Evolutionary conservation across 805 yeast genomes (phyloP).

Genomic region (Sporopachydermia lactativora): DNA sequence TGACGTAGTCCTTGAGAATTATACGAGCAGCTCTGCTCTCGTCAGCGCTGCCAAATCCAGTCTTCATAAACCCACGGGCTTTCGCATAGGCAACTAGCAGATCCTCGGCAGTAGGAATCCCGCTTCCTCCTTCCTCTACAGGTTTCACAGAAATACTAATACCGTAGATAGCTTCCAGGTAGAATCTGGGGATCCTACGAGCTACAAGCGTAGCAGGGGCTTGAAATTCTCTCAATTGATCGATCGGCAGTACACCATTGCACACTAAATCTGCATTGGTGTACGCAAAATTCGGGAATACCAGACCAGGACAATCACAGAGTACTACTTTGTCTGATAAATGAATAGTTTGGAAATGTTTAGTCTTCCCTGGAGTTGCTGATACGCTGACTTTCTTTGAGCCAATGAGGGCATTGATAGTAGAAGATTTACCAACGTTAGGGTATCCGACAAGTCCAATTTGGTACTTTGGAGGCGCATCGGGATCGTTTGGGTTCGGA

Average conservation of each 20-base stretch:
- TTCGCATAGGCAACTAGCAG: slow-evolving; percentile 83
- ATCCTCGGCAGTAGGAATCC: slow-evolving; percentile 75
- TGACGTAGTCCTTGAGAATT: slow-evolving; percentile 86
- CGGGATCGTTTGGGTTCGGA: slow-evolving; percentile 34
- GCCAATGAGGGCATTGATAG: slow-evolving; percentile 92
- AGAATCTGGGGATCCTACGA: slow-evolving; percentile 78
- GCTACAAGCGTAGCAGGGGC: slow-evolving; percentile 82
- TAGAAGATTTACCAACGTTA: slow-evolving; percentile 93
- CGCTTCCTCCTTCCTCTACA: slow-evolving; percentile 64
- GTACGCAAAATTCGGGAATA: slow-evolving; percentile 94
- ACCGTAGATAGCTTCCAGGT: slow-evolving; percentile 86
- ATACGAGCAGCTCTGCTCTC: slow-evolving; percentile 90
- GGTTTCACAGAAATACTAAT: slow-evolving; percentile 69
- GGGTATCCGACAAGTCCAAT: slow-evolving; percentile 98
- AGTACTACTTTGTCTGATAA: slow-evolving; percentile 70
- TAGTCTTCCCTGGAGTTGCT: slow-evolving; percentile 97
- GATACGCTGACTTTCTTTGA: slow-evolving; percentile 97
- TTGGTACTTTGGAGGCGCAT: slow-evolving; percentile 52
- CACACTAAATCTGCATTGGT: slow-evolving; percentile 95
- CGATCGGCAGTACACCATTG: slow-evolving; percentile 97
- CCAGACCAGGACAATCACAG: slow-evolving; percentile 99
- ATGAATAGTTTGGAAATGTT: slow-evolving; percentile 93
- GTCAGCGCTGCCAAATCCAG: slow-evolving; percentile 95
- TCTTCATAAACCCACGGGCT: slow-evolving; percentile 87
- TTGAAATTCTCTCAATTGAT: slow-evolving; percentile 83